Evolutionary conservation across 441 rosid species (phyloP), one percentile per base, ranked within the genome.

Genomic region (Flueggea neowawraea): DNA sequence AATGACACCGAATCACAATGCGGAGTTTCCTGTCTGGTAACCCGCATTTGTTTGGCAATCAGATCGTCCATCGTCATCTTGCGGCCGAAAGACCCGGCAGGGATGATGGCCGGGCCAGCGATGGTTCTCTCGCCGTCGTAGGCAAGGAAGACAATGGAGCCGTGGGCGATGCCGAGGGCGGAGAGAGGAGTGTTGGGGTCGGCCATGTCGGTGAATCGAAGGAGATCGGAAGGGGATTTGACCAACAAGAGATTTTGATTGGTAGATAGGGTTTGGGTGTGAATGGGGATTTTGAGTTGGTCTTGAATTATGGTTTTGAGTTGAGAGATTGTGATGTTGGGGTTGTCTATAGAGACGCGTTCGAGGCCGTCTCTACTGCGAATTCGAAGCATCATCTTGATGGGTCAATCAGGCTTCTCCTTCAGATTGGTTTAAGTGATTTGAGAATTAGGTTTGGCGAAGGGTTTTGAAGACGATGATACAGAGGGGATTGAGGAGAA

Each of bases 61-160:
- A 95, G 74, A 55, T 95, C 99, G n/a, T 89, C 99, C 68, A 95
- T 88, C 9, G 98, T 95, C 99, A 95, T 95, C 89, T 95, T 95
- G 57, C 91, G 84, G 16, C 99, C 99, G 60, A 95, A 95, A 0
- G 99, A 90, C 0, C 98, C 96, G 1, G 98, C 88, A 0, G 99
- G 99, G 10, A 54, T 63, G 22, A 91, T 69, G 14, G 80, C 67
- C 5, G 99, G 95, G 44, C 96, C 95, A 28, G 81, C 73, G 55
- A 91, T 79, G 39, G 73, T 77, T 50, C 98, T 83, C 72, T 91
- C 90, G 14, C 96, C 96, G 4, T 91, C 91, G 70, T 95, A 90
- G 12, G 92, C 73, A 0, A 91, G 64, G 68, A 78, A 95, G 13
- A 91, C 33, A 49, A 91, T 80, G 64, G 99, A 91, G 52, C 98